Base-by-base conservation (phyloP, 345 rosid genomes). In the Reutealis trisperma region DNA sequence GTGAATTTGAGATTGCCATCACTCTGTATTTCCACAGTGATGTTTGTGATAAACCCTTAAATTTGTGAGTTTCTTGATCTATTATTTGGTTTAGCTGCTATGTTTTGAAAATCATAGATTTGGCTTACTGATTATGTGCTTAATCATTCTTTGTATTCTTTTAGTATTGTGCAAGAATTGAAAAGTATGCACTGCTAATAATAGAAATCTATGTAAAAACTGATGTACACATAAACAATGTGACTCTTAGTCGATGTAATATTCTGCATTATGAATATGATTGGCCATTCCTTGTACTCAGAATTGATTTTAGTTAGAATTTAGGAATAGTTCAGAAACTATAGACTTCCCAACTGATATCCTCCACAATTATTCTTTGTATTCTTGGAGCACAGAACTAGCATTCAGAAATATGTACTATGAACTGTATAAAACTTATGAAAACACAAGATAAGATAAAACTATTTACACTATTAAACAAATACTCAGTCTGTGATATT, bases 1-100 rank as follows among this genome's bases (percentile, higher is more conserved):
- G 84, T 68, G 84, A 81, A 77, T 81, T 81, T 34, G 84, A 81
- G 84, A 81, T 81, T 73, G 84, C 78, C 21, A 81, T 81, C 58
- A 77, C 84, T 19, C 59, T 81, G 21, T 78, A 67, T 70, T 81
- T 81, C 78, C 81, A 81, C 61, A 63, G 67, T 70, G 84, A 81
- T 57, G 81, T 77, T 58, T 81, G 81, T 64, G 84, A 81, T 58
- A 81, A 77, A 74, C 81, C 84, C 16, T 69, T 77, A 70, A 81
- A 74, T 72, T 57, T 81, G 84, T 81, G 70, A 73, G 84, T 63
- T 63, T 44, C 62, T 12, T 64, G 34, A 3, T 41, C 61, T 44
- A 27, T 54, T 63, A 25, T 7, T 2, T 8, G 0, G 6, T 42
- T 49, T 44, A 18, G 68, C 7, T 15, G 61, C 32, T 70, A 57